A percentile compares a stretch with the other conserved stretches of the same genome.
phyloP scores from a whole-genome alignment of 495 filamentous ascomycete species.

The Aspergillus bridgeri region DNA sequence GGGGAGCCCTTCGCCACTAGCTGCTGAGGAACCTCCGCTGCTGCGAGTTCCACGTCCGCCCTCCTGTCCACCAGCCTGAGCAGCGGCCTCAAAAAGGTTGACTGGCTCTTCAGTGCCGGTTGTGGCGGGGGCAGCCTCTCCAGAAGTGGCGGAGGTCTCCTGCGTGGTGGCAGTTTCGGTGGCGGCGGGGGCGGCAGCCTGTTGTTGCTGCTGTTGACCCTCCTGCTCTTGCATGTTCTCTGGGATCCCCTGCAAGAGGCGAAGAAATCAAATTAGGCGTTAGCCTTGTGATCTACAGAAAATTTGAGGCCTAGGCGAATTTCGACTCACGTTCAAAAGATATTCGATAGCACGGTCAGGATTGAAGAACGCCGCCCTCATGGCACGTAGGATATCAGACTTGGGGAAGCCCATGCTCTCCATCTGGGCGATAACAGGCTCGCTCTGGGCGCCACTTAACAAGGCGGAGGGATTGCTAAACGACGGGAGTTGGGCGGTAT shows the following conservation, averaged over 20 bases:
- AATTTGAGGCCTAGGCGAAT: not conserved
- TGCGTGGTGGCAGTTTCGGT: constrained; percentile 31
- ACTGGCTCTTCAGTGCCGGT: constrained; percentile 62
- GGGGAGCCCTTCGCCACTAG: constrained; percentile 57
- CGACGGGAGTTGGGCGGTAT: constrained; percentile 37
- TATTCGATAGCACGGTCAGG: constrained; percentile 97
- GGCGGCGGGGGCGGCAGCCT: constrained; percentile 39
- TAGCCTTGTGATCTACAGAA: not conserved
- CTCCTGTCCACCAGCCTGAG: constrained; percentile 62
- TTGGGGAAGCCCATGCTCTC: constrained; percentile 93
- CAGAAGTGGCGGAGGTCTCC: constrained; percentile 31
- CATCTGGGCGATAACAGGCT: constrained; percentile 89
- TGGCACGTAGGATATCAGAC: constrained; percentile 82
- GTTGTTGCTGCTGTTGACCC: constrained; percentile 33
- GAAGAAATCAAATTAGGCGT: not conserved
- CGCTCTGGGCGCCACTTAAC: constrained; percentile 75
- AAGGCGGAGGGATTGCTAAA: constrained; percentile 79
- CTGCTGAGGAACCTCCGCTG: constrained; percentile 49
- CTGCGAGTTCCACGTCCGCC: constrained; percentile 49
- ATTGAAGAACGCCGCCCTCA: constrained; percentile 95
- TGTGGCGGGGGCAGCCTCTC: constrained; percentile 34
- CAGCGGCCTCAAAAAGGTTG: constrained; percentile 93
- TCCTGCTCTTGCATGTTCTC: constrained; percentile 72
- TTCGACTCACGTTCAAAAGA: constrained; percentile 69
- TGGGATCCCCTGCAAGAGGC: constrained; percentile 72